A percentile compares a stretch with the other conserved stretches of the same genome.
Conservation (phyloP, 257 asterid genomes). For the Forsythia suspensa region DNA sequence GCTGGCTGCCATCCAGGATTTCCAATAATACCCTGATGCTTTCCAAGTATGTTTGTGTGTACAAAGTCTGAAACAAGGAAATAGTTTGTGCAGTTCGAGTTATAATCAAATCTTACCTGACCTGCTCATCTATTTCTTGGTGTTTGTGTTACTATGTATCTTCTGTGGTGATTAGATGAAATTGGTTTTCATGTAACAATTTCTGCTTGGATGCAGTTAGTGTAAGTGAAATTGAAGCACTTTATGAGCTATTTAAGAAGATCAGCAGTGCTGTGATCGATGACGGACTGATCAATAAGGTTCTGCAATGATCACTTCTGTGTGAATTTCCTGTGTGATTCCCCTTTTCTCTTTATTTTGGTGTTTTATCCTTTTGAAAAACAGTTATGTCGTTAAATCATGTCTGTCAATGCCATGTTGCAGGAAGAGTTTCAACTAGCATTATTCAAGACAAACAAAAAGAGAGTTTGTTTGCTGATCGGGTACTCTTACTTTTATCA, state of each 20-base stretch:
- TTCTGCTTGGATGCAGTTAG: conserved; percentile 64
- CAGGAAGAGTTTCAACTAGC: conserved; percentile 99
- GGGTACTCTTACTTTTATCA: conserved; percentile 49
- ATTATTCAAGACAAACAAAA: conserved; percentile 92
- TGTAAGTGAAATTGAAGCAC: conserved; percentile 97
- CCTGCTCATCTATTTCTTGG: not conserved
- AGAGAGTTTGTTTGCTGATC: conserved; percentile 94
- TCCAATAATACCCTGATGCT: no score
- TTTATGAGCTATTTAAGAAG: conserved; percentile 94
- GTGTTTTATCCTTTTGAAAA: not conserved
- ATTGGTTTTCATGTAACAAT: conserved; percentile 13
- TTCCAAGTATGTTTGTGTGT: no score
- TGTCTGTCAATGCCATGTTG: conserved; percentile 20
- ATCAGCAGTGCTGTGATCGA: conserved; percentile 98
- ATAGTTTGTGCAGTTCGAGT: not conserved
- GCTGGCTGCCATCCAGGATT: not conserved
- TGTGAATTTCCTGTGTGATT: not conserved
- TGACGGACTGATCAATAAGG: conserved; percentile 98
- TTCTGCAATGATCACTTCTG: conserved; percentile 16
- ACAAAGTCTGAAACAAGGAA: no score
- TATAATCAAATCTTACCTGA: conserved; percentile 6
- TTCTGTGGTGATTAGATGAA: conserved; percentile 10
- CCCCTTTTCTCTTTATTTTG: not conserved
- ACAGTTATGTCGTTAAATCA: conserved; percentile 11
- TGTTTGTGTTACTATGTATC: not conserved